phyloP scores from a whole-genome alignment of 225 moss, liverwort and hornwort genomes.

The Thuidium tamariscinum region DNA sequence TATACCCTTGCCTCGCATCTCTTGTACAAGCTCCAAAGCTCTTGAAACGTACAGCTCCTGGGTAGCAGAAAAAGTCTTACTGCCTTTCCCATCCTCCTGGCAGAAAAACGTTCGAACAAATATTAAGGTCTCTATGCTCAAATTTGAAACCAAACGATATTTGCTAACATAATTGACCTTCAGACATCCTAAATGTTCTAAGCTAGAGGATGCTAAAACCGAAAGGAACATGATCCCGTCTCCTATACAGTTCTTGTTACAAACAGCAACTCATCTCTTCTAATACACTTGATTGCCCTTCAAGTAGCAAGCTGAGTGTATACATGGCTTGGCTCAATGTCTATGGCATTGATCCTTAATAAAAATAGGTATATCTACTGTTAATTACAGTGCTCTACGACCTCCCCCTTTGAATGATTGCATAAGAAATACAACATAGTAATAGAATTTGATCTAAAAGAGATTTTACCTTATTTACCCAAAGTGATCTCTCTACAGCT shows the following conservation, averaged over 20 bases:
- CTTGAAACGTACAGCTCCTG: constrained; percentile 23
- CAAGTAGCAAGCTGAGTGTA: neutral
- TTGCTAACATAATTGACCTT: neutral
- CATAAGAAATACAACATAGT: neutral
- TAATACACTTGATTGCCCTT: neutral
- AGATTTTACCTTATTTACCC: neutral
- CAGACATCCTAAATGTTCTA: neutral
- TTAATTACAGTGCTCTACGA: neutral
- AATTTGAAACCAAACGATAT: neutral
- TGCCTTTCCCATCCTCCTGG: constrained; percentile 16
- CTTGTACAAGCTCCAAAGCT: constrained; percentile 31
- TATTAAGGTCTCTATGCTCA: neutral
- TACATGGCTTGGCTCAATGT: neutral
- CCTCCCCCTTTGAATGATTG: neutral
- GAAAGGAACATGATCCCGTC: neutral
- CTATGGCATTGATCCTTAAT: neutral
- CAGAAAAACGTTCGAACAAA: neutral
- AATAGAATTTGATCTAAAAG: neutral
- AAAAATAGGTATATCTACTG: neutral
- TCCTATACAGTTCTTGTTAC: neutral
- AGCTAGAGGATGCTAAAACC: neutral
- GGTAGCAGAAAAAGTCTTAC: constrained; percentile 1
- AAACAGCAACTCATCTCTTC: neutral
- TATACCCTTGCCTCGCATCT: constrained; percentile 40
- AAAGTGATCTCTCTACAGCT: neutral